Evolutionary conservation across 2,329 filamentous ascomycete species (phyloP).

Genomic region (Aspergillus quadrilineatus): DNA sequence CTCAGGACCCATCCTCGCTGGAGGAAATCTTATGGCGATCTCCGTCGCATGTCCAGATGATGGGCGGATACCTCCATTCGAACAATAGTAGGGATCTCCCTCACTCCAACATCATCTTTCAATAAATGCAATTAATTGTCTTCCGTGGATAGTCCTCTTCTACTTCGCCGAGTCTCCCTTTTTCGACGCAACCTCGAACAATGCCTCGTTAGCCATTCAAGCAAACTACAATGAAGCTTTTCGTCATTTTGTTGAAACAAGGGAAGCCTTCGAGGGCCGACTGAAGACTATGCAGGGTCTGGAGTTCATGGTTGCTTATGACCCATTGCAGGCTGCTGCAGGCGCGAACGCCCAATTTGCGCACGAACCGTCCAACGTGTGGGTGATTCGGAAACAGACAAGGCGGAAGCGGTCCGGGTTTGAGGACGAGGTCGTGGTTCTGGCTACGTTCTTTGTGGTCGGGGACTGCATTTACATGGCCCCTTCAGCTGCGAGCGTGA

Average conservation of each 20-base stretch:
- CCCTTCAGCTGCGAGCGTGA: conserved; percentile 58
- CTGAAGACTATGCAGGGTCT: conserved; percentile 56
- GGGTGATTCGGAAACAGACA: conserved; percentile 61
- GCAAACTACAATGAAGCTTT: conserved; percentile 50
- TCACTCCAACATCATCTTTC: not conserved
- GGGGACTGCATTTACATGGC: conserved; percentile 62
- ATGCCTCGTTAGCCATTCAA: conserved; percentile 56
- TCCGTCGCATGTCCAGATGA: conserved; percentile 46
- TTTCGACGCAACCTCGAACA: conserved; percentile 62
- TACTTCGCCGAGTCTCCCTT: conserved; percentile 65
- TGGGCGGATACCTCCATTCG: conserved; percentile 47
- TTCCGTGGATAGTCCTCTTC: conserved; percentile 50
- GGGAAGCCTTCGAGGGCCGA: conserved; percentile 56
- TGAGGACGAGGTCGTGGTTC: conserved; percentile 52
- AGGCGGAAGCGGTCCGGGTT: conserved; percentile 45
- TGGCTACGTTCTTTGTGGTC: conserved; percentile 62
- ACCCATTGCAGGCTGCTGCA: conserved; percentile 52
- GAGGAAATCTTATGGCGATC: conserved; percentile 49
- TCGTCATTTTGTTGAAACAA: conserved; percentile 53
- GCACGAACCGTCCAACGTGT: conserved; percentile 53
- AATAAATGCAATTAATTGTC: conserved; percentile 5
- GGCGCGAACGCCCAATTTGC: conserved; percentile 42
- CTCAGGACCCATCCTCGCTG: conserved; percentile 38
- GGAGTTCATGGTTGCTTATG: conserved; percentile 60
- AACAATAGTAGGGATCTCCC: conserved; percentile 40